Evolutionary conservation across 495 filamentous ascomycete genomes (phyloP).

Genomic region (Geopyxis carbonaria): DNA sequence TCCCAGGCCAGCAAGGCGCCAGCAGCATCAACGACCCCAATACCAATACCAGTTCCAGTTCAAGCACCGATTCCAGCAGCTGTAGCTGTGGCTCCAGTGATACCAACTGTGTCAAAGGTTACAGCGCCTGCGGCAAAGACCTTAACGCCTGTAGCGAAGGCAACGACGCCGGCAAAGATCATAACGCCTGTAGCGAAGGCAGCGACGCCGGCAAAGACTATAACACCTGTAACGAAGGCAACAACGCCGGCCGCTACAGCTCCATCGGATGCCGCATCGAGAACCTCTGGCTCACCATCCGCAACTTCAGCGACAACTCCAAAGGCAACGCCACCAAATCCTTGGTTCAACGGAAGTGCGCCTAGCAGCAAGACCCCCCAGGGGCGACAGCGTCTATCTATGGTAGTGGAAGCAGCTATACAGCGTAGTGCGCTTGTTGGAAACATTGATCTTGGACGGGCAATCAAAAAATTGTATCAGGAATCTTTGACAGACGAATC

Average conservation of each 20-base stretch:
- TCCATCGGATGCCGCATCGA: conserved; percentile 7
- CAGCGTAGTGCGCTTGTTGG: conserved; percentile 27
- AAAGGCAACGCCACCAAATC: conserved; percentile 9
- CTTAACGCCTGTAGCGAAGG: not conserved
- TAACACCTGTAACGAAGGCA: conserved; percentile 3
- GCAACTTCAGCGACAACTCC: conserved; percentile 9
- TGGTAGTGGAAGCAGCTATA: conserved; percentile 29
- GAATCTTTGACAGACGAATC: conserved; percentile 27
- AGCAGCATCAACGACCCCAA: not conserved
- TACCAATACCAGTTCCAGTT: not conserved
- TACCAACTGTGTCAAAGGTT: not conserved
- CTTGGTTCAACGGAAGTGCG: conserved; percentile 21
- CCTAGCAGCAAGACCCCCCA: conserved; percentile 26
- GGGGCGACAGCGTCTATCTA: conserved; percentile 24
- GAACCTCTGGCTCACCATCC: conserved; percentile 14
- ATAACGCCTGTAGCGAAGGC: conserved; percentile 21
- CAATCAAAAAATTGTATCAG: conserved; percentile 29
- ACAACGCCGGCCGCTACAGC: conserved; percentile 8
- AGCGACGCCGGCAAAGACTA: conserved; percentile 21
- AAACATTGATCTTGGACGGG: conserved; percentile 27
- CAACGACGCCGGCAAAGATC: conserved; percentile 1
- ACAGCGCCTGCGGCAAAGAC: not conserved
- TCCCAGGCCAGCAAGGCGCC: not conserved
- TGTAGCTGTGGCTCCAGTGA: no score
- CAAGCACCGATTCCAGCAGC: no score